Percentiles rank a stretch among this genome's conserved stretches.
Evolutionary conservation across 139 green algal genomes (phyloP).

Genomic region (Penium margaritaceum): DNA sequence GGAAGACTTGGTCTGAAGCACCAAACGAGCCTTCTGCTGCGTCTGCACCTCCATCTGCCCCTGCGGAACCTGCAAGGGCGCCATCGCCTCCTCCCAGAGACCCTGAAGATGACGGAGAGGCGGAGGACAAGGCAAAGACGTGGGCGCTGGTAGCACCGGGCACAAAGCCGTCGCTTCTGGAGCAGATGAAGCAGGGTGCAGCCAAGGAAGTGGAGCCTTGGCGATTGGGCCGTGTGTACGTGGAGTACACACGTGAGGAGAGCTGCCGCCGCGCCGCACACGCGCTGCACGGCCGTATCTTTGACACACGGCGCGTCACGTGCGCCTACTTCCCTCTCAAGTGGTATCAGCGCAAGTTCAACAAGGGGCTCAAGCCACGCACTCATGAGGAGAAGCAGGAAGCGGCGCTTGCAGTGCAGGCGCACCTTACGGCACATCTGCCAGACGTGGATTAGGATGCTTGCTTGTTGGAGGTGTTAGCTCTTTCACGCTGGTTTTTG

Average conservation of each 20-base stretch:
- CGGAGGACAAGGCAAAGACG: too few relatives aligned
- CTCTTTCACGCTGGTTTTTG: too few relatives aligned
- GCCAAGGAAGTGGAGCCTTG: slow-evolving; percentile 14
- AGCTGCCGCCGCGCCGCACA: slow-evolving; percentile 33
- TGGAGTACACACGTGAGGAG: slow-evolving; percentile 44
- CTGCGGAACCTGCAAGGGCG: too few relatives aligned
- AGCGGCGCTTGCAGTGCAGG: slow-evolving; percentile 39
- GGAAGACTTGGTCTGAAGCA: too few relatives aligned
- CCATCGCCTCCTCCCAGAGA: too few relatives aligned
- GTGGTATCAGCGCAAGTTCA: slow-evolving; percentile 41
- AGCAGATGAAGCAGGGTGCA: too few relatives aligned
- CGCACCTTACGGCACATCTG: slow-evolving; percentile 28
- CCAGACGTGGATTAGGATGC: too few relatives aligned
- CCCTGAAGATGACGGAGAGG: not conserved
- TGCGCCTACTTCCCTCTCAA: slow-evolving; percentile 28
- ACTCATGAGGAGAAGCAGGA: slow-evolving; percentile 42
- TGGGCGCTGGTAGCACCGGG: too few relatives aligned
- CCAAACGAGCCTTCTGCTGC: too few relatives aligned
- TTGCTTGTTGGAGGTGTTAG: too few relatives aligned
- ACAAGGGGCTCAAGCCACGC: slow-evolving; percentile 29
- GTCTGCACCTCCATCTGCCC: too few relatives aligned
- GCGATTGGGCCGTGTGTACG: slow-evolving; percentile 27
- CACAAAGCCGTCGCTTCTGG: too few relatives aligned
- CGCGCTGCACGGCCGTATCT: slow-evolving; percentile 32
- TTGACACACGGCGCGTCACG: slow-evolving; percentile 11